A percentile compares a stretch with the other conserved stretches of the same genome.
phyloP scores from a whole-genome alignment of 352 stramenopile species.

The Hyaloperonospora brassicae region DNA sequence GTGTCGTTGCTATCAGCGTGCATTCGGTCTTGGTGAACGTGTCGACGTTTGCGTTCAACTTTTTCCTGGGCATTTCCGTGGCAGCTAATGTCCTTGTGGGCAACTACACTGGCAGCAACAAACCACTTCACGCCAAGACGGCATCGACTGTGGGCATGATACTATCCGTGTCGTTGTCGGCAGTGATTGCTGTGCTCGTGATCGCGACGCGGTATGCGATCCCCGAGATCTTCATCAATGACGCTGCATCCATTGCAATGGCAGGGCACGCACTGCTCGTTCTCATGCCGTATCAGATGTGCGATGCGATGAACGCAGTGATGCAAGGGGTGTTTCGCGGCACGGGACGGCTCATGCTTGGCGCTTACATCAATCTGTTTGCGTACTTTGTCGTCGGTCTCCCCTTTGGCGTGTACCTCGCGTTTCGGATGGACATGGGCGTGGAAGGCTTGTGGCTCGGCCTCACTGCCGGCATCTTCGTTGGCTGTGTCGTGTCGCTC shows the following conservation, averaged over 20 bases:
- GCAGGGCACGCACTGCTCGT: slow-evolving; percentile 27
- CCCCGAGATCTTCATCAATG: slow-evolving; percentile 65
- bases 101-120: slow-evolving; percentile 71
- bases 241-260: slow-evolving; percentile 37
- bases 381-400: slow-evolving; percentile 68
- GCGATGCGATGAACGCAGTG: slow-evolving; percentile 60
- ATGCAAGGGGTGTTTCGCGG: slow-evolving; percentile 72
- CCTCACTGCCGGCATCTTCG: slow-evolving; percentile 45
- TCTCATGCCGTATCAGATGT: slow-evolving; percentile 60
- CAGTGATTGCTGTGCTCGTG: slow-evolving; percentile 34
- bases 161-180: slow-evolving; percentile 41
- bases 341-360: slow-evolving; percentile 47
- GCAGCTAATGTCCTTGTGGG: slow-evolving; percentile 77
- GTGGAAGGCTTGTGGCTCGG: slow-evolving; percentile 74
- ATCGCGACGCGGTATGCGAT: slow-evolving; percentile 39
- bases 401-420: slow-evolving; percentile 50
- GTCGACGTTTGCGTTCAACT: slow-evolving; percentile 59
- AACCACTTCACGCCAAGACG: slow-evolving; percentile 76
- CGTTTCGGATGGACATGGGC: slow-evolving; percentile 46
- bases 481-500: slow-evolving; percentile 48
- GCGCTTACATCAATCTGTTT: slow-evolving; percentile 53
- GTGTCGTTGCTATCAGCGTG: slow-evolving; percentile 58
- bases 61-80: slow-evolving; percentile 74
- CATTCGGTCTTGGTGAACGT: slow-evolving; percentile 67
- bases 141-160: slow-evolving; percentile 61